These are phyloP conservation scores for Penicillium occitanis DNA, from an alignment of 2,329 filamentous ascomycete genomes.

Conservation along the genomic window DNA sequence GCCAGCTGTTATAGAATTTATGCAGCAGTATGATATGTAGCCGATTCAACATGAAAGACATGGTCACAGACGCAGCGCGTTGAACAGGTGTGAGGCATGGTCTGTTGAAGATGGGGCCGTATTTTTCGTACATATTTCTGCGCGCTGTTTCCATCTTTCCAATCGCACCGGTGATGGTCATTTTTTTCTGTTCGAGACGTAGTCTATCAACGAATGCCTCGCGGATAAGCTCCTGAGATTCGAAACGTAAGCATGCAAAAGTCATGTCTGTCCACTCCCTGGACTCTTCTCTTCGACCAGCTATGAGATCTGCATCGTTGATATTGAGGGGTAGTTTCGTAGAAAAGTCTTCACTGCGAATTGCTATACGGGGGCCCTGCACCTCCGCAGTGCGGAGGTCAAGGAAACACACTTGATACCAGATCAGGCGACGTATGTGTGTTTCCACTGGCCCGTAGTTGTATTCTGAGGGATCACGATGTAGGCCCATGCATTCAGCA, in stretches of 20 bases:
- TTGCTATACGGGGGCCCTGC: constrained; percentile 69
- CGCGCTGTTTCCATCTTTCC: constrained; percentile 69
- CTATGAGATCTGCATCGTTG: constrained; percentile 62
- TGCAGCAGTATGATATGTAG: constrained; percentile 68
- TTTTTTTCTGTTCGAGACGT: constrained; percentile 61
- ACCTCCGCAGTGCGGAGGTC: constrained; percentile 73
- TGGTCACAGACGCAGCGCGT: constrained; percentile 62
- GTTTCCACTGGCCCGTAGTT: constrained; percentile 66
- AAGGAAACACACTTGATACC: constrained; percentile 76
- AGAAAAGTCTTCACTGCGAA: constrained; percentile 73
- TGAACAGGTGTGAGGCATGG: constrained; percentile 57
- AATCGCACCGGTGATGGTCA: constrained; percentile 63
- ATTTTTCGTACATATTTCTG: constrained; percentile 63
- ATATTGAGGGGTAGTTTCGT: constrained; percentile 71
- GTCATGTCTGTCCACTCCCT: constrained; percentile 67
- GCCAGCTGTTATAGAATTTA: constrained; percentile 58
- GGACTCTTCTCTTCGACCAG: constrained; percentile 32
- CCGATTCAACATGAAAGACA: constrained; percentile 63
- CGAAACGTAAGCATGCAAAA: constrained; percentile 66
- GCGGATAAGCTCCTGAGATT: constrained; percentile 71
- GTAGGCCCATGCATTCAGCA: constrained; percentile 74
- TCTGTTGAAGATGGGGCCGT: constrained; percentile 62
- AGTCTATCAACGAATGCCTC: constrained; percentile 68
- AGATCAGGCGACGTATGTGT: constrained; percentile 69
- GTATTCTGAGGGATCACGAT: constrained; percentile 68